Conservation (phyloP, 768 basidiomycete species). For the Clitopilus hobsonii region DNA sequence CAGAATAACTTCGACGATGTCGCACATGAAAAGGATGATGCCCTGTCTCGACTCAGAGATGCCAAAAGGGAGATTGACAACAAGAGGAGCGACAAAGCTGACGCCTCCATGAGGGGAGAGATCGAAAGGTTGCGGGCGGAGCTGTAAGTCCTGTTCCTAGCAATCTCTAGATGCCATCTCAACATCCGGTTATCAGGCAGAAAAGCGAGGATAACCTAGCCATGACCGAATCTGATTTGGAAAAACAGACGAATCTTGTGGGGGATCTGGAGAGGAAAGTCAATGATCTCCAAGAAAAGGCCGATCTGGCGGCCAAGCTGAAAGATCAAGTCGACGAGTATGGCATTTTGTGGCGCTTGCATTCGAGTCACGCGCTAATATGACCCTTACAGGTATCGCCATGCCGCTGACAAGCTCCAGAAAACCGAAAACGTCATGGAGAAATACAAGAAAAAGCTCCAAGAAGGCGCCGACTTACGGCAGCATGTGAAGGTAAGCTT, state of each 20-base stretch:
- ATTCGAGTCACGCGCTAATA: neutral
- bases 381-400: constrained; percentile 60
- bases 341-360: constrained; percentile 17
- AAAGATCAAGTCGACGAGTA: constrained; percentile 97
- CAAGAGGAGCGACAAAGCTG: constrained; percentile 64
- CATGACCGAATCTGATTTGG: constrained; percentile 76
- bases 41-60: constrained; percentile 56
- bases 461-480: constrained; percentile 87
- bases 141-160: constrained; percentile 55
- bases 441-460: constrained; percentile 98
- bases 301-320: constrained; percentile 72
- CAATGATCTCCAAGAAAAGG: constrained; percentile 75
- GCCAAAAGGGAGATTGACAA: constrained; percentile 54
- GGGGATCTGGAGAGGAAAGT: constrained; percentile 74
- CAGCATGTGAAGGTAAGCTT: constrained; percentile 84
- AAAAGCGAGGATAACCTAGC: constrained; percentile 93
- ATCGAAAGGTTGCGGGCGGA: constrained; percentile 78
- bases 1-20: constrained; percentile 77
- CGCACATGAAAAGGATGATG: constrained; percentile 76
- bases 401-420: constrained; percentile 86
- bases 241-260: constrained; percentile 66
- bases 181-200: constrained; percentile 53
- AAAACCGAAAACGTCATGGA: constrained; percentile 98
- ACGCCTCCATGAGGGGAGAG: constrained; percentile 74
- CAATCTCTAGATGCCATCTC: constrained; percentile 8